phyloP scores from a whole-genome alignment of 805 yeast species.

The Yarrowia deformans region DNA sequence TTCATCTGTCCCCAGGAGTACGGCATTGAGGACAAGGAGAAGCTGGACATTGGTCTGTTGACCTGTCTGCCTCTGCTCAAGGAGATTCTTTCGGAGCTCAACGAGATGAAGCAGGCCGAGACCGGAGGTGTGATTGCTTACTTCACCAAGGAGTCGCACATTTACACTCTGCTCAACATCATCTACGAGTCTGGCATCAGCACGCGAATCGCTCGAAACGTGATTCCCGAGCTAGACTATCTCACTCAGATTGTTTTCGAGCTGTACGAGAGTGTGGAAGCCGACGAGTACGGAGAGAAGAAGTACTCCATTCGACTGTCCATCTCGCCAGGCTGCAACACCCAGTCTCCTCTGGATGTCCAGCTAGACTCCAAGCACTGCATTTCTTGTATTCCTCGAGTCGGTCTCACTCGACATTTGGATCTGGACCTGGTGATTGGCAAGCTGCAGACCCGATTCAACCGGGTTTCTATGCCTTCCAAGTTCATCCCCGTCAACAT shows the following conservation, averaged over 20 bases:
- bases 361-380: constrained; percentile 96
- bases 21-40: constrained; percentile 94
- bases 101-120: constrained; percentile 76
- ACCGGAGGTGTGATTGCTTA: constrained; percentile 89
- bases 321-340: constrained; percentile 98
- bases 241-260: constrained; percentile 94
- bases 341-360: constrained; percentile 96
- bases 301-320: constrained; percentile 89
- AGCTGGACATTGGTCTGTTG: constrained; percentile 91
- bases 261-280: constrained; percentile 77
- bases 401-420: constrained; percentile 87
- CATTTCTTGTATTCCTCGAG: constrained; percentile 92
- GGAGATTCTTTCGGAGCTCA: constrained; percentile 81
- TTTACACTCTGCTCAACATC: constrained; percentile 89
- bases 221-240: constrained; percentile 94
- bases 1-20: constrained; percentile 98
- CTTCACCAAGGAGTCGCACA: constrained; percentile 96
- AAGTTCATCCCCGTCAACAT: constrained; percentile 48
- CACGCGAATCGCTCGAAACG: constrained; percentile 93
- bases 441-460: constrained; percentile 78
- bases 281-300: constrained; percentile 69
- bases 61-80: constrained; percentile 94
- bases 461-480: constrained; percentile 88
- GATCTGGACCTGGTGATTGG: constrained; percentile 89
- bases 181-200: constrained; percentile 92